Evolutionary conservation across 129 eudicot species (phyloP).

Genomic region (Dittrichia graveolens): DNA sequence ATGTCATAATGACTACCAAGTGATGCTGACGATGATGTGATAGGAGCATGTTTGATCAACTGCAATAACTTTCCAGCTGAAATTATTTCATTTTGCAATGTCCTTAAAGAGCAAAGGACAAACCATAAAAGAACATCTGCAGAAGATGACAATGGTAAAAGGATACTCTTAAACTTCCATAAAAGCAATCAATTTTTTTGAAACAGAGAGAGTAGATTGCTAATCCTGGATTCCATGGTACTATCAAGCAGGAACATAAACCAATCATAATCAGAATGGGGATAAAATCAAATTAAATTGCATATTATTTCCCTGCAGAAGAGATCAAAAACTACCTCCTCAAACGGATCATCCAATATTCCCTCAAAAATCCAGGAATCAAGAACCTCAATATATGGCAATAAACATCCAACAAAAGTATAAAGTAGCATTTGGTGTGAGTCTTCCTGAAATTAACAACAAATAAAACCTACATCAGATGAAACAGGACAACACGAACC

Average conservation of each 20-base stretch:
- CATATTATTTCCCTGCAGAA: neutral
- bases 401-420: slow-evolving; percentile 63
- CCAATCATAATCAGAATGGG: neutral
- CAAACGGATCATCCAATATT: slow-evolving; percentile 88
- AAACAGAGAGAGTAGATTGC: neutral
- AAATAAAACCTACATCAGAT: slow-evolving; percentile 17
- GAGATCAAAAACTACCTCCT: slow-evolving; percentile 60
- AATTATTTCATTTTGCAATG: slow-evolving; percentile 67
- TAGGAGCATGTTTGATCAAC: slow-evolving; percentile 75
- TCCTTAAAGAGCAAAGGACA: slow-evolving; percentile 88
- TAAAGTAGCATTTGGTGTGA: slow-evolving; percentile 79
- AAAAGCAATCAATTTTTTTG: neutral
- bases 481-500: neutral
- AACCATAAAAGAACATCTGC: slow-evolving; percentile 83
- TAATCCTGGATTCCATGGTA: slow-evolving; percentile 4
- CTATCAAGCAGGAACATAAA: neutral
- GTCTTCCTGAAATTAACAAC: slow-evolving; percentile 70
- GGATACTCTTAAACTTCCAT: neutral
- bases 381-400: slow-evolving; percentile 84
- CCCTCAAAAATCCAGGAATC: slow-evolving; percentile 99
- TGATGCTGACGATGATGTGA: slow-evolving; percentile 40
- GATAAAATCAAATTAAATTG: neutral
- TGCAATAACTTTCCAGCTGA: slow-evolving; percentile 97
- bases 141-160: slow-evolving; percentile 13
- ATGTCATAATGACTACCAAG: slow-evolving; percentile 33